Base-by-base conservation (phyloP, 2,329 filamentous ascomycete species). In the Fusarium sp. region DNA sequence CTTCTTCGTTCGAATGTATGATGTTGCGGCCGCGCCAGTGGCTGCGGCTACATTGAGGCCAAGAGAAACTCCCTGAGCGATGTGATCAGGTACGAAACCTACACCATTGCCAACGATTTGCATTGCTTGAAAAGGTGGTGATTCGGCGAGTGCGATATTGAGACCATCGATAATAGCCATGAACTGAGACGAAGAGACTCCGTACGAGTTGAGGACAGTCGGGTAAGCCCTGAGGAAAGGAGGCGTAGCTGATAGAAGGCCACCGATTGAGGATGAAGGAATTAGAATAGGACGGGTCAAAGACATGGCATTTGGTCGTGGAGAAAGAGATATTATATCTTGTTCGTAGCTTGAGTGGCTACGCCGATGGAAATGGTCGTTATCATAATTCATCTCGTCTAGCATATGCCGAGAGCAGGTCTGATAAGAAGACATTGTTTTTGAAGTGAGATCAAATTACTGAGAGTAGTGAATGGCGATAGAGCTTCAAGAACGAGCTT, bases 201-300 rank as follows among this genome's bases (percentile, higher is more conserved):
- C 42, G 10, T 55, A 66, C 4, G 42, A 45, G 18, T 3, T 3
- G 8, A 66, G 62, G 2, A 66, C 16, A 2, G 38, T 62, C 12
- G 62, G 62, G 4, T 66, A 65, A 11, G 62, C 62, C 3, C 62
- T 50, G 4, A 55, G 31, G 23, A 66, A 65, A 6, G 62, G 62
- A 0, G 62, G 54, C 2, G 62, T 49, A 12, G 57, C 42, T 15
- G 49, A 55, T 1, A 65, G 18, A 15, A 46, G 30, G 8, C 61
- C 47, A 2, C 28, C 23, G n/a, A 60, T 60, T 26, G 61, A 65
- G 2, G 54, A 49, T 20, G 53, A 47, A 4, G 62, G 62, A 1
- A 65, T 30, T 16, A 65, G 37, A 18, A 65, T 61, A 4, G 62
- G 62, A 2, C 42, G 18, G 3, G 18, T 41, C 9, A 15, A 40